Percentiles rank a stretch among this genome's conserved stretches.
Conservation (phyloP, 345 rosid species). For the Citrus hindsii region DNA sequence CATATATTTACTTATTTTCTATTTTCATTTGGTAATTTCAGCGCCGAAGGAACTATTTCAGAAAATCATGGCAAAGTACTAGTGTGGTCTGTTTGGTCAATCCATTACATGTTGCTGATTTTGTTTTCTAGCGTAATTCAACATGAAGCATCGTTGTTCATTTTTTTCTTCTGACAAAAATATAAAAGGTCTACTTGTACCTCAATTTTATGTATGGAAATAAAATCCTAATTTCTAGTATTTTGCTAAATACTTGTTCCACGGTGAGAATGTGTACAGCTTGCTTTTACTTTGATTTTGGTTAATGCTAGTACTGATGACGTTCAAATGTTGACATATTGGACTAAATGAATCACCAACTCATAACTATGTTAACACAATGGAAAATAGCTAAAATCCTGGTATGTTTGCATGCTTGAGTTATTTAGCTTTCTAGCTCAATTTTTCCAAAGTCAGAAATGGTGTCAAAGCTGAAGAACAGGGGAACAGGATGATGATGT, state of each 20-base stretch:
- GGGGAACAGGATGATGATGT: too few species aligned
- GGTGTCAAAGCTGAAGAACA: too few species aligned
- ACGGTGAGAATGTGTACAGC: neutral
- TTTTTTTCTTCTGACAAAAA: neutral
- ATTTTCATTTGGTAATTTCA: slow-evolving; percentile 26
- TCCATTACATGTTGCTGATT: neutral
- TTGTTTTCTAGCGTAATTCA: neutral
- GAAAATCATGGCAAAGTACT: slow-evolving; percentile 61
- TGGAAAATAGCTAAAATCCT: too few species aligned
- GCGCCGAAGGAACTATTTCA: slow-evolving; percentile 80
- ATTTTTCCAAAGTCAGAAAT: too few species aligned
- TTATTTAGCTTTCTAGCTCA: too few species aligned
- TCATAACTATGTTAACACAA: too few species aligned
- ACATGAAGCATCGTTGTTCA: neutral
- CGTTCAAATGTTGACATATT: too few species aligned
- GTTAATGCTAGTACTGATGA: neutral
- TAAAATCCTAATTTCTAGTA: neutral
- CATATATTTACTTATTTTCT: neutral
- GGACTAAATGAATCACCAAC: too few species aligned
- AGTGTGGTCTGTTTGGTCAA: slow-evolving; percentile 9
- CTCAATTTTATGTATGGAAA: neutral
- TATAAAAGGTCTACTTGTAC: neutral
- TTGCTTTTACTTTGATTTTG: neutral
- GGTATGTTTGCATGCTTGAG: too few species aligned
- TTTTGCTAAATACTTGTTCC: neutral